Evolutionary conservation across 441 rosid species (phyloP).

Genomic region (Bruguiera hainesii): DNA sequence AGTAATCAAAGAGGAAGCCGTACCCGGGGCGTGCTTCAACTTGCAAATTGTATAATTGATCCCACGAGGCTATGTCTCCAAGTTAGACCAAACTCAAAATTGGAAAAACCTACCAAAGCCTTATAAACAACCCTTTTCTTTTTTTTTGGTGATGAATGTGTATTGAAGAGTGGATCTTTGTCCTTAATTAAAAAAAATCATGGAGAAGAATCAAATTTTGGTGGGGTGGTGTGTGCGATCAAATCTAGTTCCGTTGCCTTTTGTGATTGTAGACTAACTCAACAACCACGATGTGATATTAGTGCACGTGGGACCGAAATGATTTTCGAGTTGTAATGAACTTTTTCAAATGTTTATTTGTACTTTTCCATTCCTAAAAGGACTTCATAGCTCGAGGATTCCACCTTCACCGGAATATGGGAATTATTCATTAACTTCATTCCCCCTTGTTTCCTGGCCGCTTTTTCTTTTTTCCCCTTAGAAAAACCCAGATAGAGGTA

Average conservation of each 20-base stretch:
- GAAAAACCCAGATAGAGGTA: no score
- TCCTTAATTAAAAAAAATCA: background rate
- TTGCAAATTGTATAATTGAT: conserved; percentile 10
- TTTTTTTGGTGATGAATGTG: no score
- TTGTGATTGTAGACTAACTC: conserved; percentile 31
- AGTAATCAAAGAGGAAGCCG: background rate
- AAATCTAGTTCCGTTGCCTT: conserved; percentile 9
- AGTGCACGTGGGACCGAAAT: conserved; percentile 17
- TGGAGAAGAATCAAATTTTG: background rate
- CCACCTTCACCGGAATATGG: no score
- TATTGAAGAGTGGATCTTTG: conserved; percentile 7
- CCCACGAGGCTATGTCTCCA: conserved; percentile 31
- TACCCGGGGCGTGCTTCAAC: conserved; percentile 22
- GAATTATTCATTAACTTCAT: no score
- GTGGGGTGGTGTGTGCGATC: conserved; percentile 12
- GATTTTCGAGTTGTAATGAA: background rate
- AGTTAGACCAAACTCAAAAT: conserved; percentile 14
- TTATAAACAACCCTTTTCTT: conserved; percentile 3
- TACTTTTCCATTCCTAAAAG: no score
- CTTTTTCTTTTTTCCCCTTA: no score
- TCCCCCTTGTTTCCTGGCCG: no score
- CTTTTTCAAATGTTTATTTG: no score
- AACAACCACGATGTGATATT: conserved; percentile 25
- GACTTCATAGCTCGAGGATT: no score
- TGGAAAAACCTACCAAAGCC: conserved; percentile 8